Evolutionary conservation across 768 basidiomycete species (phyloP).

Genomic region (Dendrothele bispora): DNA sequence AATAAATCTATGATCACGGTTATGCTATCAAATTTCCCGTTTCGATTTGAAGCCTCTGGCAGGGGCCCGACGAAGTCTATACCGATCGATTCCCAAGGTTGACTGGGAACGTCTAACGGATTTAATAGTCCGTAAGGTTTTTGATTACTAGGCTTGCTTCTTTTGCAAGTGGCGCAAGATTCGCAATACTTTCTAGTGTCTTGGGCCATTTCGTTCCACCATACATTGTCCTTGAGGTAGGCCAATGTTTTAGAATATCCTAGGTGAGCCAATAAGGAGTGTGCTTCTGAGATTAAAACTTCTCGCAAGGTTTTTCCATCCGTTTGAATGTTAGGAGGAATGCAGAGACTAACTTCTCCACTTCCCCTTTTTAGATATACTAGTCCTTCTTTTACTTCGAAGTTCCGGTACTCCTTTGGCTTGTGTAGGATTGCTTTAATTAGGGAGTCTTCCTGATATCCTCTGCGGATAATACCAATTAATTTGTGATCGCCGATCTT

Average conservation of each 20-base stretch:
- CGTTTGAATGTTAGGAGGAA: constrained; percentile 16
- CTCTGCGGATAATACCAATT: constrained; percentile 1
- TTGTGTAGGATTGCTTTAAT: constrained; percentile 17
- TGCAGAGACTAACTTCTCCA: constrained; percentile 14
- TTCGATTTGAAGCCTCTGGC: constrained; percentile 18
- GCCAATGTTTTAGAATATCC: constrained; percentile 29
- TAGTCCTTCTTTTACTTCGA: constrained; percentile 12
- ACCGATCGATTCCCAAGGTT: constrained; percentile 26
- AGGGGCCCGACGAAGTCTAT: constrained; percentile 31
- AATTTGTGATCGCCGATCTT: constrained; percentile 10
- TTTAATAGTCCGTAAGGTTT: constrained; percentile 4
- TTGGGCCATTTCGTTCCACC: constrained; percentile 19
- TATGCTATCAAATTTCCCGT: constrained; percentile 19
- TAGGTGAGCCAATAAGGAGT: constrained; percentile 24
- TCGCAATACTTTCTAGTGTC: constrained; percentile 28
- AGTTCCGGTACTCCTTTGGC: constrained; percentile 17
- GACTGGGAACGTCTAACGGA: constrained; percentile 20
- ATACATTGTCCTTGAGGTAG: constrained; percentile 23
- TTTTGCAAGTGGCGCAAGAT: constrained; percentile 16
- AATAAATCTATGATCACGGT: constrained; percentile 18
- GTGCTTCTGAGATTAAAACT: constrained; percentile 25
- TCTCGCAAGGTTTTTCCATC: constrained; percentile 18
- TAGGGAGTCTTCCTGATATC: constrained; percentile 20
- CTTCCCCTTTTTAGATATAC: constrained; percentile 13
- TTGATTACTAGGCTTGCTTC: constrained; percentile 16